A percentile compares a stretch with the other conserved stretches of the same genome.
Evolutionary conservation across 495 filamentous ascomycete genomes (phyloP).

Genomic region (Penicillium crystallinum): DNA sequence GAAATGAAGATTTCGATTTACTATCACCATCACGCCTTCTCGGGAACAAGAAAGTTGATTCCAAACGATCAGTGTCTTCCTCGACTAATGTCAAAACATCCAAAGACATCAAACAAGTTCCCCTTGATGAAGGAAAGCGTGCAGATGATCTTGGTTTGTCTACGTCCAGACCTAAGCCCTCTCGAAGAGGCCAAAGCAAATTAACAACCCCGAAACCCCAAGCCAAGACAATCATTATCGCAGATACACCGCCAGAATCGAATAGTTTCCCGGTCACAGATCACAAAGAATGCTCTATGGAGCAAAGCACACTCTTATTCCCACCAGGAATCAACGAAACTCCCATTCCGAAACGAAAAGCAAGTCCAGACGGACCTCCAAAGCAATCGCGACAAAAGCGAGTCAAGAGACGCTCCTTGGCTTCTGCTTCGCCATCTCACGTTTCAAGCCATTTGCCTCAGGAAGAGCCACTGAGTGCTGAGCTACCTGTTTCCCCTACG

Average conservation of each 20-base stretch:
- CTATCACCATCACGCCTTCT: constrained; percentile 35
- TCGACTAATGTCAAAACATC: not conserved
- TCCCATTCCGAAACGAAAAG: constrained; percentile 3
- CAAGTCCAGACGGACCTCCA: not conserved
- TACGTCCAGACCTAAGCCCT: not conserved
- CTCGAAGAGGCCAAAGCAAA: not conserved
- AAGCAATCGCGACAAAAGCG: not conserved
- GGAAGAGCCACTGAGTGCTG: not conserved
- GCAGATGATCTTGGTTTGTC: not conserved
- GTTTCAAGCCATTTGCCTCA: not conserved
- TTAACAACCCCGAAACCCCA: not conserved
- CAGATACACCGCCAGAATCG: not conserved
- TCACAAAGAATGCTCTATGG: not conserved
- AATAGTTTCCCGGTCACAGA: not conserved
- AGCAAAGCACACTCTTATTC: not conserved
- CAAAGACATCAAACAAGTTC: not conserved
- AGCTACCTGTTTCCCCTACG: not conserved
- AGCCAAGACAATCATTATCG: constrained; percentile 3
- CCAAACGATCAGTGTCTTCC: not conserved
- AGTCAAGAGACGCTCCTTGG: not conserved
- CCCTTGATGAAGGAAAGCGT: not conserved
- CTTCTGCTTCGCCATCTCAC: not conserved
- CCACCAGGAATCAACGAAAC: not conserved
- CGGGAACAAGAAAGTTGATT: not conserved
- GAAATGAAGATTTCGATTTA: constrained; percentile 33